These are phyloP conservation scores for Holtermannia corniformis DNA, from an alignment of 768 basidiomycete genomes.

Conservation along the genomic window DNA sequence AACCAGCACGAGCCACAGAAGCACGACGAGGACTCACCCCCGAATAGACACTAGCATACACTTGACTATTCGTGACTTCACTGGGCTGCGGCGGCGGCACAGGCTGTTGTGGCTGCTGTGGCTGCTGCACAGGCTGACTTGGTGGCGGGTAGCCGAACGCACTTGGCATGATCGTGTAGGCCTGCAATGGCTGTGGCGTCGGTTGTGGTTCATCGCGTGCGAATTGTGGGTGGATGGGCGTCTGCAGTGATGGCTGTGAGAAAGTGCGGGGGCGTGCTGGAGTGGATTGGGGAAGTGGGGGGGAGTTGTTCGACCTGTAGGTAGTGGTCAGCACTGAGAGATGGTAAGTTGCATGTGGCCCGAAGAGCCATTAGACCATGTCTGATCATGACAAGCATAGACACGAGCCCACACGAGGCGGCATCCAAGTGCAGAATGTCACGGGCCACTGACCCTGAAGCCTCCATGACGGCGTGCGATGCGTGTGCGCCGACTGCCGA, in stretches of 20 bases:
- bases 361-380: no score
- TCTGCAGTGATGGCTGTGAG: background rate
- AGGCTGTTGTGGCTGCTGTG: no score
- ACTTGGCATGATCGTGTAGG: slow-evolving; percentile 2
- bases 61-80: slow-evolving; percentile 13
- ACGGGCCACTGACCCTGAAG: no score
- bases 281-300: background rate
- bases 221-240: background rate
- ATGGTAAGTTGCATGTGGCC: no score
- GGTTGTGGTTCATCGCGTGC: background rate
- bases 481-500: no score
- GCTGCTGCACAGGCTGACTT: slow-evolving; percentile 16
- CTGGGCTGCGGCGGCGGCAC: no score
- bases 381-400: no score
- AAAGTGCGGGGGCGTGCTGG: background rate
- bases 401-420: no score
- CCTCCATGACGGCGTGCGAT: no score
- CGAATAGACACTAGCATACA: slow-evolving; percentile 41
- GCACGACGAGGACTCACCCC: slow-evolving; percentile 29
- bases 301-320: no score
- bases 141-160: background rate
- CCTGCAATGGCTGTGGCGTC: slow-evolving; percentile 9
- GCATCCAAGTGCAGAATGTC: no score
- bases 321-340: no score
- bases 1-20: background rate